Base-by-base conservation (phyloP, 1,284 basidiomycete species). In the Moesziomyces parantarcticus region DNA sequence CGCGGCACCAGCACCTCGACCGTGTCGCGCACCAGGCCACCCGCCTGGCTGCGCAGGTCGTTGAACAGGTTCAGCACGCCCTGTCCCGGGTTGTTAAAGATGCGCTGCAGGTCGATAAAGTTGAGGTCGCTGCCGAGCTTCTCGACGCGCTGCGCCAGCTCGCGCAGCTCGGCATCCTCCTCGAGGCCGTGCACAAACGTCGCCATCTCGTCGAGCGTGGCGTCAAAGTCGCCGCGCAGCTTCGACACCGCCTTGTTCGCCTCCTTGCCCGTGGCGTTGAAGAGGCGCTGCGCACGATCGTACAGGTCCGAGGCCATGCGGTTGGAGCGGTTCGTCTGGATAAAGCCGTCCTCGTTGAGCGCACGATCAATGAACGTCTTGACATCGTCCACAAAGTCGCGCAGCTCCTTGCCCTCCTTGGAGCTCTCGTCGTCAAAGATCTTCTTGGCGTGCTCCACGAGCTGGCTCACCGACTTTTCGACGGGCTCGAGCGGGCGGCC, bases 1-100 rank as follows among this genome's bases (percentile, higher is more conserved):
- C 86, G 73, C 23, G 86, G 86, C 3, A 87, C 64, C 50, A 85
- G 78, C 39, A 86, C 86, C 57, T 86, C 85, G 52, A 84, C 76
- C 46, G 85, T 63, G 61, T 87, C 86, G 49, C 85, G 70, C 64
- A 85, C 85, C 39, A 86, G 70, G 14, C 85, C 84, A 39, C 80
- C 70, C 29, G 77, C 64, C 50, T 75, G 66, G 50, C 58, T 49
- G 26, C 54, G 56, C 13, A 75, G 64, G 32, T 69, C 54, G 45
- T 22, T 47, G 32, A 77, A 59, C 10, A 75, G 56, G 61, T 61
- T 59, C 41, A 60, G 9, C 18, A 75, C 7, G 8, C 66, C 72
- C 22, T 56, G 51, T 23, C 50, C 60, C 13, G 58, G 55, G n/a
- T 25, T 44, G 43, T 48, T 46, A 46, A 70, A 63, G 22, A 65